Conservation (phyloP, 2,329 filamentous ascomycete species). For the Penicillium sp. region DNA sequence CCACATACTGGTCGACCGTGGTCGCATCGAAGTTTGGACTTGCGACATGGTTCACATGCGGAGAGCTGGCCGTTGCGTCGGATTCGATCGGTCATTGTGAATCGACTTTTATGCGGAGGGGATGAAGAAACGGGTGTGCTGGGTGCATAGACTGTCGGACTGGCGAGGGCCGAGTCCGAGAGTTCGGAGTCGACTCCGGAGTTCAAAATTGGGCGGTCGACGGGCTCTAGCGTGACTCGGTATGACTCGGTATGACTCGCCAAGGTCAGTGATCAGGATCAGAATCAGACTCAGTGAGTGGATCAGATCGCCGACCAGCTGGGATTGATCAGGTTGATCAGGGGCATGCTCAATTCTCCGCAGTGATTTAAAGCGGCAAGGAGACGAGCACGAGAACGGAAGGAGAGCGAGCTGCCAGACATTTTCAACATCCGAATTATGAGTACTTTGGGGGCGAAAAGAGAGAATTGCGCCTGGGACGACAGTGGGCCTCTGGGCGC, state of each 20-base stretch:
- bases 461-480: too few relatives aligned
- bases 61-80: slow-evolving; percentile 1
- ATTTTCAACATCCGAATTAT: too few relatives aligned
- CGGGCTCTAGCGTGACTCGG: not conserved
- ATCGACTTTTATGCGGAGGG: not conserved
- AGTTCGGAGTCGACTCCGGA: not conserved
- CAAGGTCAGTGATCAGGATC: too few relatives aligned
- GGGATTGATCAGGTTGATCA: too few relatives aligned
- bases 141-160: not conserved
- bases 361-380: too few relatives aligned
- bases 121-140: not conserved
- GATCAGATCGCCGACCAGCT: too few relatives aligned
- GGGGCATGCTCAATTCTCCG: too few relatives aligned
- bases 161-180: not conserved
- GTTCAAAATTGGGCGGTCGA: not conserved
- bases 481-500: too few relatives aligned
- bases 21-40: slow-evolving; percentile 1
- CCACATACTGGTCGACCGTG: not conserved
- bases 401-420: too few relatives aligned
- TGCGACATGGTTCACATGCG: not conserved
- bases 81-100: not conserved
- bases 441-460: too few relatives aligned
- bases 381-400: too few relatives aligned
- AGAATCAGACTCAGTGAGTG: too few relatives aligned
- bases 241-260: not conserved